phyloP scores from a whole-genome alignment of 345 rosid genomes.

The Clausena lansium region DNA sequence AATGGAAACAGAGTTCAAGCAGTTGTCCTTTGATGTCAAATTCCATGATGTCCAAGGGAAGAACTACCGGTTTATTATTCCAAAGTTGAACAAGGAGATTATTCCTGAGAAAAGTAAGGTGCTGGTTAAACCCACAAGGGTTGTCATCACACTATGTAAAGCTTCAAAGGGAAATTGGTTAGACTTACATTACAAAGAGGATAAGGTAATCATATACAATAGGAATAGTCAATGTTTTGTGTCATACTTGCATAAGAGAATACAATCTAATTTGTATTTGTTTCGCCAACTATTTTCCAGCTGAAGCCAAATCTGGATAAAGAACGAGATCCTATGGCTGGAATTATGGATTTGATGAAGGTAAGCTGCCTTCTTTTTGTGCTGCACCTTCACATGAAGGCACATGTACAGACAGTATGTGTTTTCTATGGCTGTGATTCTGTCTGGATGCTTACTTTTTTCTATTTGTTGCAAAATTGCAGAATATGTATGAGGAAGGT shows the following conservation, averaged over 20 bases:
- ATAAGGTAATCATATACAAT: constrained; percentile 55
- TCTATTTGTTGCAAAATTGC: neutral
- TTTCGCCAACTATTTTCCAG: constrained; percentile 28
- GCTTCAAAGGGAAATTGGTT: constrained; percentile 84
- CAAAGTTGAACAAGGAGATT: constrained; percentile 74
- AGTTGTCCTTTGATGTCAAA: constrained; percentile 62
- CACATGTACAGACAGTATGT: neutral
- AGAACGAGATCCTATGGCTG: constrained; percentile 93
- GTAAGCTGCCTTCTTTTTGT: constrained; percentile 19
- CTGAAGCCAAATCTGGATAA: constrained; percentile 78
- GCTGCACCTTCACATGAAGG: neutral
- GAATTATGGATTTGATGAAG: constrained; percentile 97
- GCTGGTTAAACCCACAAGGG: constrained; percentile 72
- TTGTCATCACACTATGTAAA: constrained; percentile 60
- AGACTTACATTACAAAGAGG: constrained; percentile 85
- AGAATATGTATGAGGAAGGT: constrained; percentile 97
- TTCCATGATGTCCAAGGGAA: constrained; percentile 81
- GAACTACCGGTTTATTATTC: constrained; percentile 67
- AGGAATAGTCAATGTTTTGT: neutral
- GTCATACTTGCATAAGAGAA: neutral
- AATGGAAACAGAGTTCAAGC: constrained; percentile 64
- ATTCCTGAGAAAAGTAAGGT: constrained; percentile 79
- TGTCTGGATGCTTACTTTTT: too few relatives aligned
- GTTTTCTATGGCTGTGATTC: neutral
- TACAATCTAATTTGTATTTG: neutral